Percentiles rank a stretch among this genome's conserved stretches.
These are phyloP conservation scores for Helicocarpus griseus DNA, from an alignment of 2,329 filamentous ascomycete species.

Conservation along the genomic window DNA sequence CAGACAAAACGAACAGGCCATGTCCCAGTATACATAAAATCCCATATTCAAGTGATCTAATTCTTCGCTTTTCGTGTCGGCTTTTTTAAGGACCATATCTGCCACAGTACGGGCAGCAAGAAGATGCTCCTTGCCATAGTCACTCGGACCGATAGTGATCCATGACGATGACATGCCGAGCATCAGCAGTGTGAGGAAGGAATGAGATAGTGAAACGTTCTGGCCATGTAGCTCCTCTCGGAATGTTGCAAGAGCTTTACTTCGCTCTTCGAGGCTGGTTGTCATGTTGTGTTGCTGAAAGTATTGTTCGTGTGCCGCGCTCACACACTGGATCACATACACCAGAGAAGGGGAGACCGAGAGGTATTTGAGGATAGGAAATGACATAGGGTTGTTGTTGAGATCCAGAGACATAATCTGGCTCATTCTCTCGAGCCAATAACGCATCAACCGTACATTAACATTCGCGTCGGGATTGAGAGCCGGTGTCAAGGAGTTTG, in stretches of 20 bases:
- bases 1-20: neutral
- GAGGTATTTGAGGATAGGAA: neutral
- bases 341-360: neutral
- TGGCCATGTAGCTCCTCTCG: neutral
- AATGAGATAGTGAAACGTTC: neutral
- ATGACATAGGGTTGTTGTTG: neutral
- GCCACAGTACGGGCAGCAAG: neutral
- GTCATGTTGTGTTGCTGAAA: neutral
- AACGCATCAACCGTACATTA: neutral
- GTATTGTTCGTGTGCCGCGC: neutral
- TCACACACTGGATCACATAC: neutral
- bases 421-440: neutral
- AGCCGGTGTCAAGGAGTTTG: neutral
- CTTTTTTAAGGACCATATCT: neutral
- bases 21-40: neutral
- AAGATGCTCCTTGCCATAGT: neutral
- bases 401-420: neutral
- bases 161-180: neutral
- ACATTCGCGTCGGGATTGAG: neutral
- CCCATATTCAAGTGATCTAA: neutral
- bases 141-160: neutral
- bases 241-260: neutral
- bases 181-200: neutral
- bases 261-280: neutral
- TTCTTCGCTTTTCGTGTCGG: neutral